Conservation (phyloP, 108 stramenopile genomes). For the Cyclotella sp. region DNA sequence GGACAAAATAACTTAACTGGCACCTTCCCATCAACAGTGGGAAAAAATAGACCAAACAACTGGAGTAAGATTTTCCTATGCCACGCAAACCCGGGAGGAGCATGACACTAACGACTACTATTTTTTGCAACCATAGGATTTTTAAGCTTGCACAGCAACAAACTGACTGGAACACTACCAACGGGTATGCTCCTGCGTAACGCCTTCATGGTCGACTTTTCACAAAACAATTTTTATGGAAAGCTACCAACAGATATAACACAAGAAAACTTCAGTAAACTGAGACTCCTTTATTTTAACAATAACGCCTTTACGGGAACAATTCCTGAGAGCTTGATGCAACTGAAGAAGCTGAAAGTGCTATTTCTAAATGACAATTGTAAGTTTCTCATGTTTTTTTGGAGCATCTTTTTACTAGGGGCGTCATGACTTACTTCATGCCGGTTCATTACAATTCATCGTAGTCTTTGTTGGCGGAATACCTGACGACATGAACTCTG, state of each 20-base stretch:
- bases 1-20: slow-evolving; percentile 51
- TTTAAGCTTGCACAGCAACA: slow-evolving; percentile 69
- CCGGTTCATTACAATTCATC: neutral
- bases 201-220: slow-evolving; percentile 51
- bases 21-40: slow-evolving; percentile 39
- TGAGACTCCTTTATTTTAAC: slow-evolving; percentile 73
- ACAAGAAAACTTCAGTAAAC: slow-evolving; percentile 50
- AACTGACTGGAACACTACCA: slow-evolving; percentile 67
- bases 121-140: slow-evolving; percentile 12
- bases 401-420: neutral
- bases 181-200: slow-evolving; percentile 43
- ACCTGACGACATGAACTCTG: slow-evolving; percentile 30
- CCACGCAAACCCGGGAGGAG: neutral
- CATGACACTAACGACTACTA: neutral
- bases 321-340: slow-evolving; percentile 66
- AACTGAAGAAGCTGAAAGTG: slow-evolving; percentile 44
- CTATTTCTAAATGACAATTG: slow-evolving; percentile 53
- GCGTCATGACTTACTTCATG: slow-evolving; percentile 2
- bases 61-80: slow-evolving; percentile 8
- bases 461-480: slow-evolving; percentile 41
- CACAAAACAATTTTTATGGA: slow-evolving; percentile 45
- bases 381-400: neutral
- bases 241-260: slow-evolving; percentile 50
- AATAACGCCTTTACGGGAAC: slow-evolving; percentile 69
- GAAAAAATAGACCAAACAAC: slow-evolving; percentile 40